Conservation (phyloP, 257 asterid species). For the Plantago major region DNA sequence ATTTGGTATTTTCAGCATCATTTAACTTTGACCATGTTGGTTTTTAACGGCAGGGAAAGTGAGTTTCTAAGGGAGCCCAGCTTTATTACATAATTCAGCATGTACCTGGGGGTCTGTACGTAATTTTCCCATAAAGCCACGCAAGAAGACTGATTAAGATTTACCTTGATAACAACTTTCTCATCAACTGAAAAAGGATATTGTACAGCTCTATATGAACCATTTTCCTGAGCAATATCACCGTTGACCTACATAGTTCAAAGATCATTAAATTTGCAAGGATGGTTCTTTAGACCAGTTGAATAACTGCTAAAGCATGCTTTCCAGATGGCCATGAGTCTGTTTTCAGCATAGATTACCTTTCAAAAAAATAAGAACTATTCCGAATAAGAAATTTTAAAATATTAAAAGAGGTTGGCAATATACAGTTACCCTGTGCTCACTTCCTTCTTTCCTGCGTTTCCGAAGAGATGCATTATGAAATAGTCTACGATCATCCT, state of each 20-base stretch:
- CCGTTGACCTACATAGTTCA: conserved; percentile 69
- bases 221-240: conserved; percentile 59
- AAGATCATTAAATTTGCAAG: conserved; percentile 21
- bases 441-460: conserved; percentile 86
- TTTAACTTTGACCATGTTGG: no score
- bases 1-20: no score
- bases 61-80: no score
- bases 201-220: conserved; percentile 58
- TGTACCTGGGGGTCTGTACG: no score
- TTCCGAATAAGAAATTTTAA: no score
- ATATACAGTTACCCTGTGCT: conserved; percentile 59
- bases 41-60: no score
- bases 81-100: no score
- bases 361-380: no score
- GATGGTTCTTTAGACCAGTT: conserved; percentile 1
- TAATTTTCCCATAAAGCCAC: no score
- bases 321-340: no score
- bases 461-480: conserved; percentile 83
- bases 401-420: conserved; percentile 14
- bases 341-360: no score
- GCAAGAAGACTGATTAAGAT: conserved; percentile 10
- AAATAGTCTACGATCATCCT: conserved; percentile 90
- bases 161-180: conserved; percentile 88
- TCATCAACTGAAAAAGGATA: conserved; percentile 90
- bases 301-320: background rate